Percentiles rank a stretch among this genome's conserved stretches.
phyloP scores from a whole-genome alignment of 2,329 filamentous ascomycete genomes.

The Thelonectria blattea region DNA sequence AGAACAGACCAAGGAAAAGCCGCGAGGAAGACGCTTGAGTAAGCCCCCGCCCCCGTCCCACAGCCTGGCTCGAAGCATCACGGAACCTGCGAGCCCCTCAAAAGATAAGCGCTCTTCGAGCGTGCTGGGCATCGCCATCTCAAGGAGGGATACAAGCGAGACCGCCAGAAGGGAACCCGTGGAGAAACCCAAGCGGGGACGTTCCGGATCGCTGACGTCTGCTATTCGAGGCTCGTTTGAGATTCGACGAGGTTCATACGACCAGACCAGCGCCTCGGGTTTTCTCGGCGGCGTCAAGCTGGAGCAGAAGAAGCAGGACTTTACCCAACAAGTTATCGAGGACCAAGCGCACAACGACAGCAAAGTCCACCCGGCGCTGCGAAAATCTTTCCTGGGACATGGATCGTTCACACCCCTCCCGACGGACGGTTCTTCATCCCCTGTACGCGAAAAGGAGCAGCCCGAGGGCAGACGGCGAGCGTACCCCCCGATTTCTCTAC shows the following conservation, averaged over 20 bases:
- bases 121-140: constrained; percentile 34
- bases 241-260: constrained; percentile 42
- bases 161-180: constrained; percentile 28
- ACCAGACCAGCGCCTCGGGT: constrained; percentile 40
- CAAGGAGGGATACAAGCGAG: constrained; percentile 16
- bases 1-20: constrained; percentile 24
- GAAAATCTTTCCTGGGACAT: constrained; percentile 35
- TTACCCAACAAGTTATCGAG: constrained; percentile 39
- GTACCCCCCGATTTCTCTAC: constrained; percentile 48
- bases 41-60: constrained; percentile 41
- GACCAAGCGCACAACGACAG: constrained; percentile 36
- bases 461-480: constrained; percentile 38
- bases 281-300: constrained; percentile 52
- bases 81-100: constrained; percentile 22
- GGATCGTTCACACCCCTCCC: constrained; percentile 41
- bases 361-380: constrained; percentile 45
- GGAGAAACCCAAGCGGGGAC: constrained; percentile 37
- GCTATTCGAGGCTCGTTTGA: constrained; percentile 45
- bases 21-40: constrained; percentile 40
- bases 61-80: constrained; percentile 23
- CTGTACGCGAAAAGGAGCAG: constrained; percentile 26
- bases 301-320: constrained; percentile 46
- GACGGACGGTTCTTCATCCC: constrained; percentile 24
- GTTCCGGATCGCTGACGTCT: constrained; percentile 47
- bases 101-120: constrained; percentile 38